Base-by-base conservation (phyloP, 2,329 filamentous ascomycete genomes). In the Xylariaceae sp. region DNA sequence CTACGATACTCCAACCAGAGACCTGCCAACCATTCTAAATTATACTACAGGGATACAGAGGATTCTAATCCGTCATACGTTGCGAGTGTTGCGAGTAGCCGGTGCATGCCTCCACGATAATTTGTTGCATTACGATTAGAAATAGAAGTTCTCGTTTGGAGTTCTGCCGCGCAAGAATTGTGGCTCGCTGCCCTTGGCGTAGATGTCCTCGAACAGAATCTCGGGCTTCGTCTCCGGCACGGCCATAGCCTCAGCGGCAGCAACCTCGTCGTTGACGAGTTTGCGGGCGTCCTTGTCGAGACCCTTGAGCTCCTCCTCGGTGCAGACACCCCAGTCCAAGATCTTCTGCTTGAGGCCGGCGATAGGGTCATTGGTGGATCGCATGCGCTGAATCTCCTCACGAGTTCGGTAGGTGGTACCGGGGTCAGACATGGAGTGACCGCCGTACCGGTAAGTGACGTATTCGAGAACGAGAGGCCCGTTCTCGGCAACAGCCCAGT, bases 301-400 rank as follows among this genome's bases (percentile, higher is more conserved):
- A 61, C 73, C 73, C 88, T 99, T 99, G 73, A 99, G 87, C 77
- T 97, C 93, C 39, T 97, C 92, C 81, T 99, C 94, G 56, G 81
- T 85, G 63, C 86, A 86, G 62, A 99, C 88, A 55, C 84, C 84
- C 94, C 94, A 99, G 76, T 99, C 94, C 53, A 99, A 78, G 62
- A 99, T 87, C 82, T 96, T 96, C 80, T 94, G 89, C 86, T 97
- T 97, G 65, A 99, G 85, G 55, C 94, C 94, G 67, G 92, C 91
- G 69, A 99, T 99, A 63, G 94, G 91, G 78, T 99, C 94, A 77
- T 97, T 90, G 77, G 94, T 99, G 66, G 89, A 95, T 69, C 94
- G 90, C 94, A 99, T 99, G 75, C 93, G 92, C 82, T 97, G 93
- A 70, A 99, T 96, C 80, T 99, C 94, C 81, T 99, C 94, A 76